A percentile compares a stretch with the other conserved stretches of the same genome.
These are phyloP conservation scores for Sphagnurus paluster DNA, from an alignment of 1,284 basidiomycete species.

Conservation along the genomic window DNA sequence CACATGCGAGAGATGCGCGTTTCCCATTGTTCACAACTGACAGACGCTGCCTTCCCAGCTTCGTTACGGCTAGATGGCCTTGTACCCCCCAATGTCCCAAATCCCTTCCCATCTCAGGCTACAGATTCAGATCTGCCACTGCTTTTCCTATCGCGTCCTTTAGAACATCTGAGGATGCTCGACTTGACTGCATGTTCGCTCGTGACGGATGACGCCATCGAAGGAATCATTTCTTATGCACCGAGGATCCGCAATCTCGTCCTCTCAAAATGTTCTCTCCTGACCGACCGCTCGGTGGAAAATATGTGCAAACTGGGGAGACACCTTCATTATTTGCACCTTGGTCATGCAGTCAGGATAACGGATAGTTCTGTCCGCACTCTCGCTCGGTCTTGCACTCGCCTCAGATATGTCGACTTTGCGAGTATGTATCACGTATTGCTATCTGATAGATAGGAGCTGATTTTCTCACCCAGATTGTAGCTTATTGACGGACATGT, in stretches of 20 bases:
- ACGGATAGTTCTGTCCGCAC: conserved; percentile 88
- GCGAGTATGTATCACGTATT: conserved; percentile 79
- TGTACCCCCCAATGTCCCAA: conserved; percentile 28
- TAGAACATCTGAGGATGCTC: conserved; percentile 86
- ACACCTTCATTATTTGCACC: conserved; percentile 92
- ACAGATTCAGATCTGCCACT: conserved; percentile 53
- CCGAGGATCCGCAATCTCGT: conserved; percentile 92
- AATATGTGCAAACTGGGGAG: conserved; percentile 88
- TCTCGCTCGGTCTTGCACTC: conserved; percentile 85
- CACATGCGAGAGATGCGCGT: conserved; percentile 93
- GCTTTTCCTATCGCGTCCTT: conserved; percentile 56
- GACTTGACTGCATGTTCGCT: conserved; percentile 86
- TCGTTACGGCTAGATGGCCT: conserved; percentile 43
- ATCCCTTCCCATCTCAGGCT: conserved; percentile 48
- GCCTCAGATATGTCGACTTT: conserved; percentile 96
- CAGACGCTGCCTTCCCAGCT: conserved; percentile 86
- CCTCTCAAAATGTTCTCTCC: conserved; percentile 83
- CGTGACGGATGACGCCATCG: conserved; percentile 88
- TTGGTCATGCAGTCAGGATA: conserved; percentile 89
- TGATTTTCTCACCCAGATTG: conserved; percentile 61
- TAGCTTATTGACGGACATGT: conserved; percentile 86
- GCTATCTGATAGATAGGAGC: conserved; percentile 30
- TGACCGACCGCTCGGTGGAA: conserved; percentile 88
- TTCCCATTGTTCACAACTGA: conserved; percentile 78
- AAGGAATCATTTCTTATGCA: conserved; percentile 86